These are phyloP conservation scores for Alternaria ventricosa DNA, from an alignment of 2,329 filamentous ascomycete genomes.

Conservation along the genomic window DNA sequence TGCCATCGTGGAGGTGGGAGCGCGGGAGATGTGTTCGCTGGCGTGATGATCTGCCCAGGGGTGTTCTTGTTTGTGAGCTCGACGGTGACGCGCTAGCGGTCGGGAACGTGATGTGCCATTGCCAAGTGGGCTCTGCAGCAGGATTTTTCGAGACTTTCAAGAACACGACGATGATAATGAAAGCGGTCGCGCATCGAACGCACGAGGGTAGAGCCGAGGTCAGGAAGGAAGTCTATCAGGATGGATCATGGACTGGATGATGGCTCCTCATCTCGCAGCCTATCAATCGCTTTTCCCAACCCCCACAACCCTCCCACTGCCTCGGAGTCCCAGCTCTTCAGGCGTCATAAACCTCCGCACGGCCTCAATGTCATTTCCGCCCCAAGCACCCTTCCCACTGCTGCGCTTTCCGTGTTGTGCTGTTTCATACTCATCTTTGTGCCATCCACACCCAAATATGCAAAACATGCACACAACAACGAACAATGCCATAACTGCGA, in stretches of 20 bases:
- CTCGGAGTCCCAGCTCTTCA: conserved; percentile 36
- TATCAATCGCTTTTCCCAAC: conserved; percentile 44
- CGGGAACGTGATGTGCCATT: background rate
- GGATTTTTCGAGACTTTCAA: background rate
- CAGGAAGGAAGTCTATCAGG: background rate
- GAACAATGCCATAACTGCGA: conserved; percentile 31
- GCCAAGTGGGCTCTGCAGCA: background rate
- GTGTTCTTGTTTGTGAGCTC: background rate
- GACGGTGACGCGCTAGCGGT: background rate
- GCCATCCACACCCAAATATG: conserved; percentile 34
- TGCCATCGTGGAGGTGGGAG: background rate
- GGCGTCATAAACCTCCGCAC: conserved; percentile 33
- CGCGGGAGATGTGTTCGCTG: background rate
- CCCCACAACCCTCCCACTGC: conserved; percentile 36
- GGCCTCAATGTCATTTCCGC: conserved; percentile 28
- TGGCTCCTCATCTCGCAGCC: background rate
- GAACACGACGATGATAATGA: background rate
- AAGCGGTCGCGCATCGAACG: background rate
- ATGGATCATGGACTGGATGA: background rate
- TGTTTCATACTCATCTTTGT: conserved; percentile 35
- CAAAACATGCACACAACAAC: conserved; percentile 34
- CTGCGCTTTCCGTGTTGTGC: conserved; percentile 34
- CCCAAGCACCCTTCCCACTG: conserved; percentile 14
- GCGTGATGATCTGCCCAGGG: background rate
- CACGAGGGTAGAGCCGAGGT: background rate